Evolutionary conservation across 2,329 filamentous ascomycete genomes (phyloP).

Genomic region (Diaporthe australafricana): DNA sequence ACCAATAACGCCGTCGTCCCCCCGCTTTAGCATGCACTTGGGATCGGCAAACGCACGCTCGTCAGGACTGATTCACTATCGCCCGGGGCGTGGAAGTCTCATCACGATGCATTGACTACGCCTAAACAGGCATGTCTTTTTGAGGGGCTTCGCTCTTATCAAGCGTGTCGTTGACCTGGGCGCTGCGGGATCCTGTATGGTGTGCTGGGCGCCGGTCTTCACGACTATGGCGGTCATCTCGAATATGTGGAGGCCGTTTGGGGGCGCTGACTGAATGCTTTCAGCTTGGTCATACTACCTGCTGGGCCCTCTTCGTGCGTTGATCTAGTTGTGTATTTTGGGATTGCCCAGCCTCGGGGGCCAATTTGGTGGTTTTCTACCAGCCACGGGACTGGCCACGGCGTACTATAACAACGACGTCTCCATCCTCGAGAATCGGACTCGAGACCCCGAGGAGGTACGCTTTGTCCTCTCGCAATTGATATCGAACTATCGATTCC

Average conservation of each 20-base stretch:
- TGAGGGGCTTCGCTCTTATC: slow-evolving; percentile 1
- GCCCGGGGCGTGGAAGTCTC: background rate
- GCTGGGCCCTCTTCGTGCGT: background rate
- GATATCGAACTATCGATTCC: background rate
- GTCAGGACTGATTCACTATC: background rate
- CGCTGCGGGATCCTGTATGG: background rate
- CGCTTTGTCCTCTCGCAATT: background rate
- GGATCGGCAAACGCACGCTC: background rate
- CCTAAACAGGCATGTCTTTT: background rate
- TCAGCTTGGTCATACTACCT: background rate
- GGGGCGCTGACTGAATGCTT: background rate
- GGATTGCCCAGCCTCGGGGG: background rate
- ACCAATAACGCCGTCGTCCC: background rate
- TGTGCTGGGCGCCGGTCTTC: background rate
- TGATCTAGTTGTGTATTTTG: no score
- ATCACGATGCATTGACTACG: background rate
- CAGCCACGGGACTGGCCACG: no score
- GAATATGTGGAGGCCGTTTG: background rate
- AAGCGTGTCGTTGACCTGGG: background rate
- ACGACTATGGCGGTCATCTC: background rate
- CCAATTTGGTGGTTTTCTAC: no score
- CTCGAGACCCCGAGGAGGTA: background rate
- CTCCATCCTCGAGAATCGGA: background rate
- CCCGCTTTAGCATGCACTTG: slow-evolving; percentile 17
- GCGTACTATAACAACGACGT: background rate